A percentile compares a stretch with the other conserved stretches of the same genome.
Evolutionary conservation across 306 rosid genomes (phyloP).

Genomic region (Crotalaria pallida): DNA sequence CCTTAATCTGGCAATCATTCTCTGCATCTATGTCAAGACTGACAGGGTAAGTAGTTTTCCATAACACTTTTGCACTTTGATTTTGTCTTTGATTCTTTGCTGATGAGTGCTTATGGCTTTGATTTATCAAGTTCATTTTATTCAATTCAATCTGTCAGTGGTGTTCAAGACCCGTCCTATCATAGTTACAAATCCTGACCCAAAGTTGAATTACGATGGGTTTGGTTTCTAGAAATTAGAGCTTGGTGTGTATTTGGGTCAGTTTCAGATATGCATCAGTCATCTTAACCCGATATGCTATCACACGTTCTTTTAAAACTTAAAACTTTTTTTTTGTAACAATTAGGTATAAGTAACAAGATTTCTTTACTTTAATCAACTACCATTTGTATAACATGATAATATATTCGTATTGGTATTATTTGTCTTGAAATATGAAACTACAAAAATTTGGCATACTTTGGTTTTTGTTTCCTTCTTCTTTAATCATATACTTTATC

Average conservation of each 20-base stretch:
- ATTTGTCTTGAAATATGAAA: background rate
- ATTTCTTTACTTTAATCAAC: no score
- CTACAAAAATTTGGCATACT: no score
- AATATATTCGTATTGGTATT: background rate
- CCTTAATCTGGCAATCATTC: slow-evolving; percentile 63
- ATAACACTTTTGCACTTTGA: background rate
- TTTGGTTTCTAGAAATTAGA: background rate
- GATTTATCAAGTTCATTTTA: background rate
- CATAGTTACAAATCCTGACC: background rate
- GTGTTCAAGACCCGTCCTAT: background rate
- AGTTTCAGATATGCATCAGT: background rate
- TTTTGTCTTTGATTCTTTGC: background rate
- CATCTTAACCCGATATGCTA: background rate
- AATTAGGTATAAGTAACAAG: no score
- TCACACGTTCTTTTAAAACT: background rate
- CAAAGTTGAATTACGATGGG: background rate
- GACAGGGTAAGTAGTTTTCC: slow-evolving; percentile 50
- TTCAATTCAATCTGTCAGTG: background rate
- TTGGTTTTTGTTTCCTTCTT: no score
- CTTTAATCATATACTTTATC: no score
- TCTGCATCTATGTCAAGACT: slow-evolving; percentile 62
- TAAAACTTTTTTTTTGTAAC: no score
- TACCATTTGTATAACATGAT: no score
- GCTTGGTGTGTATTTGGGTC: background rate
- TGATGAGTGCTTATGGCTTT: background rate